Evolutionary conservation across 441 rosid genomes (phyloP).

Genomic region (Euphorbia schlechtendalii): DNA sequence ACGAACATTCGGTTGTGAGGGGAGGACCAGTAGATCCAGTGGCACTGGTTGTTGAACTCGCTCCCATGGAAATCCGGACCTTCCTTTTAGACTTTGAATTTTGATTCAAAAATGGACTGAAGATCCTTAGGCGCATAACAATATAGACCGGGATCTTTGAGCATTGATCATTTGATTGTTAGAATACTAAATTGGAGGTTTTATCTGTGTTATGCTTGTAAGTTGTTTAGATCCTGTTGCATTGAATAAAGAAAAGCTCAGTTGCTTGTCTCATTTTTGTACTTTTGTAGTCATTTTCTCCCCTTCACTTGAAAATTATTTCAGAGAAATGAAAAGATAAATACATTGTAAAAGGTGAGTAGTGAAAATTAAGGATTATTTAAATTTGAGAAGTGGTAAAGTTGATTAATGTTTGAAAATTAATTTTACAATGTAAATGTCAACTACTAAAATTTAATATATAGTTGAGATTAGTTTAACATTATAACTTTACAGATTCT

Average conservation of each 20-base stretch:
- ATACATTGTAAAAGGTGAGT: no score
- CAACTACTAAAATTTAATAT: no score
- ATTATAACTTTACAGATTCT: no score
- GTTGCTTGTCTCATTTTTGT: neutral
- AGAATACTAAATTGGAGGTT: neutral
- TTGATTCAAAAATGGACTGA: conserved; percentile 7
- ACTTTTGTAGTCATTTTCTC: neutral
- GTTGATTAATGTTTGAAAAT: no score
- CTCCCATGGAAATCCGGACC: conserved; percentile 93
- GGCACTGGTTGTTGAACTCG: conserved; percentile 63
- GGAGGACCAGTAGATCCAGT: conserved; percentile 55
- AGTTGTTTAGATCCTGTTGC: neutral
- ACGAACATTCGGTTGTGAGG: conserved; percentile 36
- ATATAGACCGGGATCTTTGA: neutral
- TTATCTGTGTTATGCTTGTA: neutral
- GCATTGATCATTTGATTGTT: neutral
- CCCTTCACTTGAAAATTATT: no score
- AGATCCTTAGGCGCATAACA: neutral
- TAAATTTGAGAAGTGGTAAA: no score
- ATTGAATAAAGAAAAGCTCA: neutral
- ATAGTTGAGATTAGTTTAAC: no score
- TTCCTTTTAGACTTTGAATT: conserved; percentile 40
- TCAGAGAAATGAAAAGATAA: no score
- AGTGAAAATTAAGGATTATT: no score
- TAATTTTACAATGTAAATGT: no score